A percentile compares a stretch with the other conserved stretches of the same genome.
Conservation (phyloP, 768 basidiomycete species). For the Termitomyces sp. region DNA sequence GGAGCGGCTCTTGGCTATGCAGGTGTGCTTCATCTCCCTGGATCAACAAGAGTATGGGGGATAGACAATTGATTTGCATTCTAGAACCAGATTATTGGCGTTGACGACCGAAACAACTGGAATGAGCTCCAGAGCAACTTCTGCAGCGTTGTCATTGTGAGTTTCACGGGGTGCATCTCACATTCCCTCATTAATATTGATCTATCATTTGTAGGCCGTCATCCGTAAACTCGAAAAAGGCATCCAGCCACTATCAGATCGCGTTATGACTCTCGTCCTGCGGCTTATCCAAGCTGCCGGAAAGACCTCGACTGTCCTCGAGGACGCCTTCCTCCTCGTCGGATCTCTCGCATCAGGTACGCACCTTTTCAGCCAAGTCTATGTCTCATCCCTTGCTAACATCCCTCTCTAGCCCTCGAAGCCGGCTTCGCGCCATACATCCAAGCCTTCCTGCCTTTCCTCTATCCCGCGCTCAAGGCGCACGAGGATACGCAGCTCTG, state of each 20-base stretch:
- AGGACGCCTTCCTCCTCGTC: slow-evolving; percentile 94
- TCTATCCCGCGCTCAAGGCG: slow-evolving; percentile 85
- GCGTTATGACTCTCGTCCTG: slow-evolving; percentile 91
- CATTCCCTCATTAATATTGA: too few relatives aligned
- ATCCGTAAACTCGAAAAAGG: slow-evolving; percentile 80
- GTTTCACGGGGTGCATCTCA: too few relatives aligned
- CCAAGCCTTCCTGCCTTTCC: slow-evolving; percentile 76
- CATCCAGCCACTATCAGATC: slow-evolving; percentile 86
- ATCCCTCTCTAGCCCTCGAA: slow-evolving; percentile 57
- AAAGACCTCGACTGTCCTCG: slow-evolving; percentile 91
- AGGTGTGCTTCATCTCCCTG: slow-evolving; percentile 54
- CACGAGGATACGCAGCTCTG: slow-evolving; percentile 96
- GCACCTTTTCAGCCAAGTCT: too few relatives aligned
- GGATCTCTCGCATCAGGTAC: slow-evolving; percentile 79
- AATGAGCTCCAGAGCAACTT: slow-evolving; percentile 96
- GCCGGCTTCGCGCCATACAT: slow-evolving; percentile 79
- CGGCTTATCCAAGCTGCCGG: slow-evolving; percentile 83
- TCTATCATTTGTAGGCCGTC: slow-evolving; percentile 50
- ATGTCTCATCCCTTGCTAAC: slow-evolving; percentile 2
- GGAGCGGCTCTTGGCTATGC: slow-evolving; percentile 82
- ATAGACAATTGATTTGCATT: background rate
- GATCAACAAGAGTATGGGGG: too few relatives aligned
- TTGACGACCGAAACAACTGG: slow-evolving; percentile 98
- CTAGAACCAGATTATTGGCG: slow-evolving; percentile 89
- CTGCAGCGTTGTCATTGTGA: slow-evolving; percentile 83